These are phyloP conservation scores for Medicago ruthenica DNA, from an alignment of 306 rosid species.

Conservation along the genomic window DNA sequence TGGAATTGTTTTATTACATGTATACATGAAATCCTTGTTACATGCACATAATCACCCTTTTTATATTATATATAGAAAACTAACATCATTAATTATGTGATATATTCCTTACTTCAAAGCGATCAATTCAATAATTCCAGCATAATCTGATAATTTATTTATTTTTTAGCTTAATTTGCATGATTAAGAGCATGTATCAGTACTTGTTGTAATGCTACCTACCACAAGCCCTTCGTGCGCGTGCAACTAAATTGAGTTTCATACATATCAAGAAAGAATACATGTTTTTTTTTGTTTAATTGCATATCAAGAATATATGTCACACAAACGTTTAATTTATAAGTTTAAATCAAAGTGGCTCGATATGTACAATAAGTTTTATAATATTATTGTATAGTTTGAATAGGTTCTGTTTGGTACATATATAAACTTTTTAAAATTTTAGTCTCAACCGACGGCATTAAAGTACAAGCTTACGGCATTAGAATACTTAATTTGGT, in stretches of 20 bases:
- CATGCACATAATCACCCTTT: neutral
- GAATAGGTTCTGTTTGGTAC: constrained; percentile 22
- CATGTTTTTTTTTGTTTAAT: neutral
- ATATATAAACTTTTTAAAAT: neutral
- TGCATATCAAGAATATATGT: constrained; percentile 13
- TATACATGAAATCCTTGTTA: constrained; percentile 6
- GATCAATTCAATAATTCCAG: neutral
- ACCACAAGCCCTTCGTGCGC: constrained; percentile 31
- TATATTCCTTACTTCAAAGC: constrained; percentile 43
- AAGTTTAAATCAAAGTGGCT: constrained; percentile 9
- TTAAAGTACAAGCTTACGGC: constrained; percentile 2
- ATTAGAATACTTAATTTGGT: constrained; percentile 14
- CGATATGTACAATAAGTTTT: neutral
- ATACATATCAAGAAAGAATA: neutral
- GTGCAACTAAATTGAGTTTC: constrained; percentile 38
- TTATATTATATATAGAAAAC: no score
- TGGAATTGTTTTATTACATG: neutral
- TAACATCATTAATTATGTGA: constrained; percentile 17
- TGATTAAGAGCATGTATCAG: constrained; percentile 27
- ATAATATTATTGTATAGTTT: constrained; percentile 8
- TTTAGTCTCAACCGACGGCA: constrained; percentile 25
- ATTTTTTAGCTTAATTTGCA: constrained; percentile 21
- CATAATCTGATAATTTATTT: constrained; percentile 21
- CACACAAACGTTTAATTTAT: neutral
- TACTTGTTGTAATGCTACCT: constrained; percentile 14